Evolutionary conservation across 352 stramenopile genomes (phyloP), one percentile per base, ranked within the genome.

Genomic region (Pythium aristosporum): DNA sequence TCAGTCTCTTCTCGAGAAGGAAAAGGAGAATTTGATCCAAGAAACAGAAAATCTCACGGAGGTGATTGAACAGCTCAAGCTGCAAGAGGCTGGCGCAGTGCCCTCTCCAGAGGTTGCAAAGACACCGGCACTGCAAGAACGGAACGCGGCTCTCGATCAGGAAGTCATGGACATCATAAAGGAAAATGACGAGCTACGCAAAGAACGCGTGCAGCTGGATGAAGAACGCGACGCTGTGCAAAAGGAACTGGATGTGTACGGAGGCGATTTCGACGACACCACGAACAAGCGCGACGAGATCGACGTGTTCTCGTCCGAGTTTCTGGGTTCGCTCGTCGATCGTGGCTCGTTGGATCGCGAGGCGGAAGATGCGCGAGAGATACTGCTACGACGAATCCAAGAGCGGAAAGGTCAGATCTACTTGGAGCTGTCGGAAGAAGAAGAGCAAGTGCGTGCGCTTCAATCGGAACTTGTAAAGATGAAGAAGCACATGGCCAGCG

Each of bases 391-490:
- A 13, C 85, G 85, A 59, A 80, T 93, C 61, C 76, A 79, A 42
- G 63, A 73, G 4, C 77, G 87, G 57, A 65, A 44, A 12, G 68
- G 65, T 30, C 79, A 91, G 61, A 55, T 91, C 16, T 73, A 86
- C 41, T 73, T 82, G 50, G 82, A 92, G 21, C 57, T 94, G 5
- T 76, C 70, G 48, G 70, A 90, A 58, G 81, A 92, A 46, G 74
- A 80, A 32, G 77, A 84, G 48, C 72, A 77, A 28, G 63, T 82
- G 2, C 73, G 75, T 18, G 78, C 77, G 20, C 52, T 86, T 3
- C 75, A 92, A 50, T 82, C 75, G 8, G 78, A 92, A 49, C 88
- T 92, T 12, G 30, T 84, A 8, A 79, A 88, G 60, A 87, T 92
- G 49, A 72, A 76, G 44, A 75, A 71, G 13, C 80, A 94, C 53